Conservation (phyloP, 176 grass and related monocot genomes). For the Oryza meridionalis region DNA sequence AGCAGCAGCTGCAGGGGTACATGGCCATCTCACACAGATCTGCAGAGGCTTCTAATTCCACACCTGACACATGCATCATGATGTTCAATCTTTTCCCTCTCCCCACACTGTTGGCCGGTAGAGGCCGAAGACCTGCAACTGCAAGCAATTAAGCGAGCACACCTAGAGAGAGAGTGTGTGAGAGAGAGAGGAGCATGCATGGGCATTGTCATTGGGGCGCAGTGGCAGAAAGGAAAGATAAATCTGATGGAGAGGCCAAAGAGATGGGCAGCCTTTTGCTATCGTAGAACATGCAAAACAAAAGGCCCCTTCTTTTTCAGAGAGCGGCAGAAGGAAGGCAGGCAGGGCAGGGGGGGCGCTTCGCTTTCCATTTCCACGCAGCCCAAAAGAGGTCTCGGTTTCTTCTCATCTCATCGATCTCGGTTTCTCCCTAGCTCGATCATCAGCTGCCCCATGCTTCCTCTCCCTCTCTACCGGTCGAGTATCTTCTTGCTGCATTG, state of each 20-base stretch:
- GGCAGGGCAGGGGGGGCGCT: neutral
- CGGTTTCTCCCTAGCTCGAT: neutral
- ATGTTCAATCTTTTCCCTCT: constrained; percentile 35
- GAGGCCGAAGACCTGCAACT: constrained; percentile 3
- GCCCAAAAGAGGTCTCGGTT: neutral
- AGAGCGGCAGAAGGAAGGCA: constrained; percentile 37
- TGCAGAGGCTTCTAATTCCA: constrained; percentile 61
- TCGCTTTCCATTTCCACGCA: constrained; percentile 35
- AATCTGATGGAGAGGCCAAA: constrained; percentile 44
- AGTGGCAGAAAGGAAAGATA: constrained; percentile 16
- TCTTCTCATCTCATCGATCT: neutral
- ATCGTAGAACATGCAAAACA: constrained; percentile 50
- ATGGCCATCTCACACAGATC: constrained; percentile 45
- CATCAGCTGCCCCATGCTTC: neutral
- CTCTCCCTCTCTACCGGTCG: neutral
- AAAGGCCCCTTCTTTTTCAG: constrained; percentile 48
- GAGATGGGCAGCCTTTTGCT: constrained; percentile 50
- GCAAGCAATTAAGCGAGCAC: neutral
- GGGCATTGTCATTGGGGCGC: neutral
- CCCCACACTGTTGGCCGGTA: neutral
- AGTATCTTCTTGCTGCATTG: neutral
- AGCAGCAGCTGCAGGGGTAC: constrained; percentile 24
- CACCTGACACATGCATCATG: constrained; percentile 54
- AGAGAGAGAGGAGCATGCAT: constrained; percentile 6
- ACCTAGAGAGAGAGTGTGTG: neutral